Percentiles rank a stretch among this genome's conserved stretches.
Conservation (phyloP, 163 green algal genomes). For the Coccomyxa subellipsoidea region DNA sequence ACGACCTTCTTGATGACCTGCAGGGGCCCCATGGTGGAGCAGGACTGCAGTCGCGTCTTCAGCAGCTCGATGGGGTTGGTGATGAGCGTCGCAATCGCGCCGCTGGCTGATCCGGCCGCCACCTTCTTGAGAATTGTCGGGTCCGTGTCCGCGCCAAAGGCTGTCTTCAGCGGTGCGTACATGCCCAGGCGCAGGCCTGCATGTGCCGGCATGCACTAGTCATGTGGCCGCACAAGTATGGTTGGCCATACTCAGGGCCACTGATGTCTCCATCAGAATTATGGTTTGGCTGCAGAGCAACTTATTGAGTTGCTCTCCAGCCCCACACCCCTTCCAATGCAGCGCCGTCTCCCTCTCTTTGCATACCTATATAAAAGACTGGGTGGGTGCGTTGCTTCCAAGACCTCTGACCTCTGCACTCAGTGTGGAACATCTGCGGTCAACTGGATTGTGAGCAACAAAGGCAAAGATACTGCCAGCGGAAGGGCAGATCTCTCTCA, state of each 20-base stretch:
- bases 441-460: neutral
- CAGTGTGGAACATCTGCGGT: too few relatives aligned
- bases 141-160: conserved; percentile 28
- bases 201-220: neutral
- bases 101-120: conserved; percentile 61
- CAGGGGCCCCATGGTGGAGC: conserved; percentile 20
- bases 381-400: too few relatives aligned
- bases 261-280: too few relatives aligned
- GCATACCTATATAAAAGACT: too few relatives aligned
- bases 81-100: conserved; percentile 67
- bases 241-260: too few relatives aligned
- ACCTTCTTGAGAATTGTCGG: conserved; percentile 56
- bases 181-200: conserved; percentile 70
- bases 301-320: too few relatives aligned
- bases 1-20: conserved; percentile 53
- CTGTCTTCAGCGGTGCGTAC: conserved; percentile 73
- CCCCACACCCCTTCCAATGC: too few relatives aligned
- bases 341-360: too few relatives aligned
- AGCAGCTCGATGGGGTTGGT: conserved; percentile 85
- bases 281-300: too few relatives aligned
- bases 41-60: conserved; percentile 51
- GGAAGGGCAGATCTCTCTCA: conserved; percentile 5
- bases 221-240: neutral
- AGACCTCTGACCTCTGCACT: too few relatives aligned
- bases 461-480: neutral